Percentiles rank a stretch among this genome's conserved stretches.
Conservation (phyloP, 108 stramenopile species). For the Nannochloropsis salina region DNA sequence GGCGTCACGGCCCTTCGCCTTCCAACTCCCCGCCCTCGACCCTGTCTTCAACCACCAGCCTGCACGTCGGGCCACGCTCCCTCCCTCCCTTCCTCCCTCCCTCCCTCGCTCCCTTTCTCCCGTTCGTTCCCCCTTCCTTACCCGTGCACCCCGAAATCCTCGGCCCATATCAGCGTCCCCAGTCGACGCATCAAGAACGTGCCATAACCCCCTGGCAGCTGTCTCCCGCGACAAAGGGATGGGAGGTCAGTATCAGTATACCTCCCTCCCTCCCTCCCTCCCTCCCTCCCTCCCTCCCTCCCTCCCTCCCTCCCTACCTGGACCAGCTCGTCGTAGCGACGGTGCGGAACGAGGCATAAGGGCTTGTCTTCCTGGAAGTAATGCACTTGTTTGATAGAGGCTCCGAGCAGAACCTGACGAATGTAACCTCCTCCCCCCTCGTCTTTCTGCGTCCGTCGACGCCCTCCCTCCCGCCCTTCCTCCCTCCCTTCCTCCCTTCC, state of each 20-base stretch:
- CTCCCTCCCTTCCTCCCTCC: neutral
- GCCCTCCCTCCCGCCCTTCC: too few relatives aligned
- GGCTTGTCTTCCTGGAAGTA: neutral
- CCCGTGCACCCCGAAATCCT: neutral
- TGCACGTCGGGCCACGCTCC: neutral
- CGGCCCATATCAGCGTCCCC: neutral
- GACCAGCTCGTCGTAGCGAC: neutral
- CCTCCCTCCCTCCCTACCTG: neutral
- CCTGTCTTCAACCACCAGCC: too few relatives aligned
- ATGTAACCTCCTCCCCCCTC: neutral
- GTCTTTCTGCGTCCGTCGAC: neutral
- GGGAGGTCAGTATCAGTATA: neutral
- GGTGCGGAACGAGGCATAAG: neutral
- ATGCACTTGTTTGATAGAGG: conserved; percentile 1
- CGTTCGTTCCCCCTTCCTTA: neutral
- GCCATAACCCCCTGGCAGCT: neutral
- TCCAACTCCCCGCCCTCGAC: too few relatives aligned
- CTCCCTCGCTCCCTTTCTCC: neutral
- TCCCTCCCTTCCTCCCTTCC: too few relatives aligned
- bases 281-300: neutral
- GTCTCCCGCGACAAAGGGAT: neutral
- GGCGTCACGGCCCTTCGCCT: too few relatives aligned
- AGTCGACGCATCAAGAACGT: neutral
- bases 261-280: neutral
- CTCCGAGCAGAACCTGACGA: neutral